Base-by-base conservation (phyloP, 2,329 filamentous ascomycete species). In the Monosporascus sp. region DNA sequence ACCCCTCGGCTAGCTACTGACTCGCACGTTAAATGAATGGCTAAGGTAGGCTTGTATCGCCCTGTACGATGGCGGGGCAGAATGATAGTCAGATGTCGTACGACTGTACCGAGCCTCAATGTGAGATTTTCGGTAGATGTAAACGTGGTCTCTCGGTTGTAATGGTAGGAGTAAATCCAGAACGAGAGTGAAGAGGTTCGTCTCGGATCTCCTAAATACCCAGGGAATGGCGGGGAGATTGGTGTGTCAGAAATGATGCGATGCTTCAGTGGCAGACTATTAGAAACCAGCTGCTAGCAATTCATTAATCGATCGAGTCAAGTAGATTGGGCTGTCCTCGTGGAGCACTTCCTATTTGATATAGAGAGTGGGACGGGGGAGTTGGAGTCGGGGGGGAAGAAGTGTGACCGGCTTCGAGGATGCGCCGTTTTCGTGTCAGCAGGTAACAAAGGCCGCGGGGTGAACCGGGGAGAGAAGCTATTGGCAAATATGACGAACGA, bases 301-400 rank as follows among this genome's bases (percentile, higher is more conserved):
- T 27, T 41, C 31, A 31, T 49, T 41, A 43, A 31, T 49, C 47
- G 22, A 49, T 49, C 37, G 35, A 25, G 37, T 20, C 15, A 8
- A 35, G 8, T n/a, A n/a, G 3, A 49, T 14, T 39, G n/a, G 47
- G 8, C 20, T 15, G 14, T 7, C 43, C 22, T 31, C 43, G 5
- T 27, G 25, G 35, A 37, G 39, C 43, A 45, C 39, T 48, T 56
- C 41, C 43, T 46, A 46, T 46, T 46, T 46, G 43, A 31, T 46
- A 46, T 31, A 46, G 24, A 25, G 24, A 18, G 43, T 46, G 43
- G 43, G 43, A 46, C 43, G 24, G 22, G 11, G 43, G 3, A 14
- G 25, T 46, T 46, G 43, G 43, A 27, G 43, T 27, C 43, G 43
- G 31, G 43, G 43, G 43, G 43, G 43, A 22, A 7, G 17, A 46